Conservation (phyloP, 805 yeast species). For the Yarrowia sp. region DNA sequence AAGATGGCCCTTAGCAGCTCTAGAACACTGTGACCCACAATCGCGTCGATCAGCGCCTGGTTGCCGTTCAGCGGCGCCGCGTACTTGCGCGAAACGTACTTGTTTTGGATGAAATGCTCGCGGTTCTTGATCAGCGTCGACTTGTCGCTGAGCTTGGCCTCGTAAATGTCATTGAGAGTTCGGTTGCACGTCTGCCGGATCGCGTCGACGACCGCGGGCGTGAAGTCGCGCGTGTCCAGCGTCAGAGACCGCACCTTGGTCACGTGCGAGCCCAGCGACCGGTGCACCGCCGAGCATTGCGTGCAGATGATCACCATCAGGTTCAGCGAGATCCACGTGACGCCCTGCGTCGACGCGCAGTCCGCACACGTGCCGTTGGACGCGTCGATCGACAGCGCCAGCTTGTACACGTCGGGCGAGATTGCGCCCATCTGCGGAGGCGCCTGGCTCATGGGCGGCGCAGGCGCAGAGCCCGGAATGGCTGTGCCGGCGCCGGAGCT, state of each 20-base stretch:
- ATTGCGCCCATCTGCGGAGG: neutral
- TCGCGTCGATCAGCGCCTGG: constrained; percentile 39
- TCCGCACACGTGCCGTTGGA: constrained; percentile 73
- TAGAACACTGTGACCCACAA: constrained; percentile 37
- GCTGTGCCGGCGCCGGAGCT: neutral
- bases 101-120: constrained; percentile 57
- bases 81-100: constrained; percentile 59
- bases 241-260: constrained; percentile 75
- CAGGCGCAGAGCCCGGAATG: neutral
- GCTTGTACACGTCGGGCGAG: constrained; percentile 28
- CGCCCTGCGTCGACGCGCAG: constrained; percentile 59
- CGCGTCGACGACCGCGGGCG: constrained; percentile 57
- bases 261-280: constrained; percentile 79
- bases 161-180: constrained; percentile 59
- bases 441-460: neutral
- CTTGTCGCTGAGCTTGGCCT: constrained; percentile 41
- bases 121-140: constrained; percentile 48
- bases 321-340: constrained; percentile 87
- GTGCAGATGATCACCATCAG: constrained; percentile 71
- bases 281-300: constrained; percentile 83
- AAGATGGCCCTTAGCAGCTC: constrained; percentile 41
- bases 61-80: constrained; percentile 39
- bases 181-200: constrained; percentile 57
- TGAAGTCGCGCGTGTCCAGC: constrained; percentile 60
- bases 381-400: constrained; percentile 37